Evolutionary conservation across 768 basidiomycete genomes (phyloP), one percentile per base, ranked within the genome.

Genomic region (Coprinopsis cinerea): DNA sequence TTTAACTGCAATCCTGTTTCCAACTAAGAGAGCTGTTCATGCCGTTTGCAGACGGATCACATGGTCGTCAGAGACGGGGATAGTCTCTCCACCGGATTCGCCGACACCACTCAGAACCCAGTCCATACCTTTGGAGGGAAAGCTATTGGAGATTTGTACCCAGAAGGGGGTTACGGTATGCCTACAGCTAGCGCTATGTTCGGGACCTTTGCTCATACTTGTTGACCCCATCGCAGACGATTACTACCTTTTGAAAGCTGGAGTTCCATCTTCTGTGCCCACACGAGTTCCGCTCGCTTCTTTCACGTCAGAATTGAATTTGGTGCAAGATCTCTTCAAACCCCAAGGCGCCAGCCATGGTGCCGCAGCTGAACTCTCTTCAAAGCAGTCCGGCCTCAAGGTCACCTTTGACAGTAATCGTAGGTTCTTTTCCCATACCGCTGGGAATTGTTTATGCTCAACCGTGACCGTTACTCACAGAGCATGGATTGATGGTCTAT

Each of bases 401-500:
- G 63, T 88, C 26, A 60, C 72, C 24, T 87, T 88, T 60, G 75
- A 80, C 53, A 78, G 81, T 7, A 88, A 89, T 63, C 85, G 85
- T 88, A 55, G 52, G 84, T 73, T n/a, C 28, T 27, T 24, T 30
- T 35, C 26, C 47, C 40, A 45, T 36, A 32, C 5, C 11, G 34
- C 18, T 48, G 44, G 20, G 3, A 40, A 28, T 7, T 47, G 23
- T 28, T 35, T 28, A 30, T 5, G 17, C 42, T 23, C 52, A 11
- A 20, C 53, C 13, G 14, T 11, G 30, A 23, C 49, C 18, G 34
- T 14, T 23, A 39, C 20, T 15, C 48, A 14, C 53, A 88, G 87
- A 90, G 63, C 77, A 74, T 7, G 86, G 86, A 11, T 74, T 85
- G 30, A 87, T 88, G 76, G 82, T 87, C 57, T 88, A 88, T 61